Conservation (phyloP, 495 filamentous ascomycete genomes). For the Neurospora sp. region DNA sequence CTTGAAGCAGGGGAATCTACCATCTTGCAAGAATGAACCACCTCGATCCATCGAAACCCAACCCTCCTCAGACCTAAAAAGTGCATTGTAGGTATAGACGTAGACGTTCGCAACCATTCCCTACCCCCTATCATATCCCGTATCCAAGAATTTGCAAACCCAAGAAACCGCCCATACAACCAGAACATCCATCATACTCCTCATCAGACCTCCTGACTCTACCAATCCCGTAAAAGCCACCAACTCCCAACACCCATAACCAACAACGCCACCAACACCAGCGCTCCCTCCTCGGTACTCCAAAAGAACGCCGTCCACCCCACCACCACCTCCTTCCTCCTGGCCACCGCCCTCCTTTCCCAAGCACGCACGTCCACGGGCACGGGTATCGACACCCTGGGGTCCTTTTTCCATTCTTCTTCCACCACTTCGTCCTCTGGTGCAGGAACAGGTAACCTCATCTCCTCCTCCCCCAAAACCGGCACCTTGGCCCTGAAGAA, state of each 20-base stretch:
- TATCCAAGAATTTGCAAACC: not conserved
- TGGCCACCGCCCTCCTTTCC: conserved; percentile 29
- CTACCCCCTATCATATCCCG: not conserved
- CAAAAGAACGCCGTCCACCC: conserved; percentile 38
- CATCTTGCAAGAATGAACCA: not conserved
- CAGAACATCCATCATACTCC: not conserved
- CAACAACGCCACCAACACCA: conserved; percentile 26
- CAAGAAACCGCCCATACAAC: not conserved
- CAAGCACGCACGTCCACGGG: conserved; percentile 34
- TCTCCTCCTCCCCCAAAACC: conserved; percentile 23
- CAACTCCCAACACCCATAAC: conserved; percentile 26
- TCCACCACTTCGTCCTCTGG: not conserved
- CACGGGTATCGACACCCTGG: conserved; percentile 27
- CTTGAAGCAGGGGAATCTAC: not conserved
- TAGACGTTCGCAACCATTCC: not conserved
- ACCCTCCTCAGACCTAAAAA: not conserved
- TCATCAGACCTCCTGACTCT: not conserved
- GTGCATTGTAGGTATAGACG: not conserved
- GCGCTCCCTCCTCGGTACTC: conserved; percentile 31
- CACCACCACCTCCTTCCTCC: conserved; percentile 31
- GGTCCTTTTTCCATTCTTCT: conserved; percentile 17
- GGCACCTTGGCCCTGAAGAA: conserved; percentile 55
- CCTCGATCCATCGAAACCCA: not conserved
- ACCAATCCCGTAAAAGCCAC: conserved; percentile 23
- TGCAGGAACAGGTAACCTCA: conserved; percentile 9